Conservation (phyloP, 2,329 filamentous ascomycete species). For the Fusarium aywerte region DNA sequence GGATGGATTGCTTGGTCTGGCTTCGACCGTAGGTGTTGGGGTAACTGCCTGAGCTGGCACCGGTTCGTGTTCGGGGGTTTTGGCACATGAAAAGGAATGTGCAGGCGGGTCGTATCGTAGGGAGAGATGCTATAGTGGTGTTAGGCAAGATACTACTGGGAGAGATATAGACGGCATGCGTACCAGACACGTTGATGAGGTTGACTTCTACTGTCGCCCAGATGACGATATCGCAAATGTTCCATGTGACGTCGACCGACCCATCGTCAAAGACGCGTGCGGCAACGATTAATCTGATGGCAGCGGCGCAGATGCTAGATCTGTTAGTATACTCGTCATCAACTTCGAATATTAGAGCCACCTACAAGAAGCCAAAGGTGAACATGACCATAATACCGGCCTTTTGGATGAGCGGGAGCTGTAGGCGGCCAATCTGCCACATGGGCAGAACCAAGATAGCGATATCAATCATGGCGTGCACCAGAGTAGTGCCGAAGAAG, state of each 20-base stretch:
- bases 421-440: slow-evolving; percentile 47
- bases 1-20: slow-evolving; percentile 40
- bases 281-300: slow-evolving; percentile 35
- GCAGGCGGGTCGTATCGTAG: slow-evolving; percentile 40
- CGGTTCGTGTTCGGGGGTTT: slow-evolving; percentile 24
- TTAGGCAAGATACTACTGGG: background rate
- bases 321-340: background rate
- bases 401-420: slow-evolving; percentile 45
- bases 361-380: slow-evolving; percentile 48
- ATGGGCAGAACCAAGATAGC: slow-evolving; percentile 48
- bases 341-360: background rate
- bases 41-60: slow-evolving; percentile 37
- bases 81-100: slow-evolving; percentile 38
- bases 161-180: rapidly evolving
- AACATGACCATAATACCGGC: slow-evolving; percentile 47
- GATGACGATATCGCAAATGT: slow-evolving; percentile 38
- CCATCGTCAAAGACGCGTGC: slow-evolving; percentile 26
- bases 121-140: slow-evolving; percentile 32
- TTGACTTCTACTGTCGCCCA: slow-evolving; percentile 46
- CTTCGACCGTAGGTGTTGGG: slow-evolving; percentile 36
- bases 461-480: slow-evolving; percentile 48
- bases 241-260: slow-evolving; percentile 40
- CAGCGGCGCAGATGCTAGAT: slow-evolving; percentile 37
- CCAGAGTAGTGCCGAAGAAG: slow-evolving; percentile 49
- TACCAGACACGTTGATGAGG: slow-evolving; percentile 41